phyloP scores from a whole-genome alignment of 2,329 filamentous ascomycete species.

The Cytospora chrysosperma region DNA sequence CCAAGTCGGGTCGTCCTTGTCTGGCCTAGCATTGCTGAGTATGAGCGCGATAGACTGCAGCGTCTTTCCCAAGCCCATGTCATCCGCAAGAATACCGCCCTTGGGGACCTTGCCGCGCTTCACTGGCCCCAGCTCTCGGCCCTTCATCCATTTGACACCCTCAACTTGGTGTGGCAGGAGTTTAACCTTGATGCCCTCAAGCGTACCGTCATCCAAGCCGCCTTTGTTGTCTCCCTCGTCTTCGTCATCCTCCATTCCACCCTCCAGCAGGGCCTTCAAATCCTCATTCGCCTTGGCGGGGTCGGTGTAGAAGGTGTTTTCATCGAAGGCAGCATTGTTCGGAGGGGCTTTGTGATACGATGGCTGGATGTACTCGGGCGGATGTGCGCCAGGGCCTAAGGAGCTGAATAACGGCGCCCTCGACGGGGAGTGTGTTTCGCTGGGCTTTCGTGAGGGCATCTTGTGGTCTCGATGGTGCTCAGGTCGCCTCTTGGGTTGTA shows the following conservation, averaged over 20 bases:
- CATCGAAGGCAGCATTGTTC: constrained; percentile 31
- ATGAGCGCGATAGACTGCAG: constrained; percentile 90
- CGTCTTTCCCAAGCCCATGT: constrained; percentile 97
- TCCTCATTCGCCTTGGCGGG: constrained; percentile 71
- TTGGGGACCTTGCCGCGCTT: constrained; percentile 83
- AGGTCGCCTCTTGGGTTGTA: constrained; percentile 53
- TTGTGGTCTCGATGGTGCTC: constrained; percentile 56
- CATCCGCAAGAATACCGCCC: constrained; percentile 92
- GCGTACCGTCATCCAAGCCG: constrained; percentile 46
- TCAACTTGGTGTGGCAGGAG: constrained; percentile 92
- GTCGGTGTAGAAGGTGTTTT: constrained; percentile 65
- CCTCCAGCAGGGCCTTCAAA: constrained; percentile 78
- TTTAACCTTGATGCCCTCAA: constrained; percentile 83
- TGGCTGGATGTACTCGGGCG: constrained; percentile 36
- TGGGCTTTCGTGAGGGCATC: constrained; percentile 46
- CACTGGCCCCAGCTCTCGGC: constrained; percentile 81
- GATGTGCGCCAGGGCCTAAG: constrained; percentile 32
- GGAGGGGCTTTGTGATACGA: constrained; percentile 20
- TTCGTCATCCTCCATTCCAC: constrained; percentile 73
- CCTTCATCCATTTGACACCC: constrained; percentile 91
- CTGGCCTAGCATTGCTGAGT: constrained; percentile 74
- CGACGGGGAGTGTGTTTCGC: neutral
- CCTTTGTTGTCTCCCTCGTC: constrained; percentile 49
- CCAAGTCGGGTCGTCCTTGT: constrained; percentile 56
- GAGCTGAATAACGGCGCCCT: constrained; percentile 52